Conservation (phyloP, 495 filamentous ascomycete species). For the Chaetomium tenue region DNA sequence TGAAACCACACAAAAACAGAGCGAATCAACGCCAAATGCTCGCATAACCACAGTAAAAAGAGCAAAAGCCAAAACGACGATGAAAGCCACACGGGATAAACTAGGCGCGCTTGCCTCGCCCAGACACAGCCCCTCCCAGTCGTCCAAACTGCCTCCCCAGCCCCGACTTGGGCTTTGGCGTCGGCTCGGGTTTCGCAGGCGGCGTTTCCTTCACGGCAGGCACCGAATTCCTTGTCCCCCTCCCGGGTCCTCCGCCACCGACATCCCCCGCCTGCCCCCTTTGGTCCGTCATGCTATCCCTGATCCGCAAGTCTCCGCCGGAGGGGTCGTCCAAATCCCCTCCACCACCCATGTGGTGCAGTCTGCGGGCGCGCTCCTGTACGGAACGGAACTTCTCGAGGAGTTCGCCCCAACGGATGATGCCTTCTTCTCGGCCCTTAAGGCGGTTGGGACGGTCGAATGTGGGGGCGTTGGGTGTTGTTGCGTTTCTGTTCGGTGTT, state of each 20-base stretch:
- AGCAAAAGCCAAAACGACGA: slow-evolving; percentile 11
- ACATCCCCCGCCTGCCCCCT: slow-evolving; percentile 39
- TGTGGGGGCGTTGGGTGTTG: slow-evolving; percentile 47
- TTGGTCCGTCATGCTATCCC: slow-evolving; percentile 44
- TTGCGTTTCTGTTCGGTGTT: slow-evolving; percentile 40
- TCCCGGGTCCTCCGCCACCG: slow-evolving; percentile 19
- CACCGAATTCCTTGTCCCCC: slow-evolving; percentile 2
- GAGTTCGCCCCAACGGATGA: slow-evolving; percentile 87
- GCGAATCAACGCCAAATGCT: slow-evolving; percentile 2
- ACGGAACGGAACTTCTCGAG: slow-evolving; percentile 93
- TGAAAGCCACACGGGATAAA: background rate
- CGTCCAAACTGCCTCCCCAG: slow-evolving; percentile 67
- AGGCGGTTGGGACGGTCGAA: slow-evolving; percentile 80
- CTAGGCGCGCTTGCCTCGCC: slow-evolving; percentile 51
- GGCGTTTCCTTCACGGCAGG: slow-evolving; percentile 12
- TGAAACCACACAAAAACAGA: background rate
- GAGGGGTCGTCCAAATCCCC: slow-evolving; percentile 43
- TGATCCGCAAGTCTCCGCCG: slow-evolving; percentile 42
- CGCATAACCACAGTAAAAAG: slow-evolving; percentile 13
- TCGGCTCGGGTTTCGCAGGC: slow-evolving; percentile 37
- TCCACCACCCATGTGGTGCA: slow-evolving; percentile 41
- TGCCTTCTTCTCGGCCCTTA: slow-evolving; percentile 78
- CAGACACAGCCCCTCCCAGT: slow-evolving; percentile 63
- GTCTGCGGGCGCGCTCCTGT: slow-evolving; percentile 70
- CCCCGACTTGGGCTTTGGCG: slow-evolving; percentile 59